A percentile compares a stretch with the other conserved stretches of the same genome.
phyloP scores from a whole-genome alignment of 495 filamentous ascomycete genomes.

The Xylaria acuta region DNA sequence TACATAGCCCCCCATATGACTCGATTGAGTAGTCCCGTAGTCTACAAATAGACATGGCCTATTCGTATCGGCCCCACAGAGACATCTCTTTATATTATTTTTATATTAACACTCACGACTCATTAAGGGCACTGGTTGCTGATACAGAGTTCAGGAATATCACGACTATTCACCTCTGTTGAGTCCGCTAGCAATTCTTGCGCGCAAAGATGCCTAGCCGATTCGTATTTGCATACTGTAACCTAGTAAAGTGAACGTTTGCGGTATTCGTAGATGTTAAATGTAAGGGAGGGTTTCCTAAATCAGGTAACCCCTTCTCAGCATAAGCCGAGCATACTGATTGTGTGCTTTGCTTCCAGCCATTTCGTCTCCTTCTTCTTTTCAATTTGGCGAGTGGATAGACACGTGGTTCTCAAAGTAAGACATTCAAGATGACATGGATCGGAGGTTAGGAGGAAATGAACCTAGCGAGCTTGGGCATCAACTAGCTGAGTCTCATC shows the following conservation, averaged over 20 bases:
- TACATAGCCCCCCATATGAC: background rate
- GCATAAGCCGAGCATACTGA: background rate
- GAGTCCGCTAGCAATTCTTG: background rate
- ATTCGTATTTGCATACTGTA: background rate
- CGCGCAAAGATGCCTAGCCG: background rate
- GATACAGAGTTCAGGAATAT: background rate
- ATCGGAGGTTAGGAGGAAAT: background rate
- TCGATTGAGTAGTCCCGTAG: background rate
- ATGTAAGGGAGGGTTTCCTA: background rate
- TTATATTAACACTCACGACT: background rate
- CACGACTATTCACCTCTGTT: background rate
- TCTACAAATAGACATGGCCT: background rate
- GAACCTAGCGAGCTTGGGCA: background rate
- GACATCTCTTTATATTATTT: background rate
- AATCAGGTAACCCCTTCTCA: background rate
- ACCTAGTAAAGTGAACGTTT: background rate
- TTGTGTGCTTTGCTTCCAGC: background rate
- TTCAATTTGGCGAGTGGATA: background rate
- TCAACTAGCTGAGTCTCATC: background rate
- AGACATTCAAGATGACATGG: background rate
- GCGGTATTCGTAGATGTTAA: background rate
- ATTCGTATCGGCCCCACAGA: background rate
- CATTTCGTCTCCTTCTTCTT: background rate
- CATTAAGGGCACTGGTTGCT: background rate
- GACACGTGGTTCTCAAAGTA: background rate